Evolutionary conservation across 169 alveolate genomes (phyloP).

Genomic region (Plasmodium reichenowi): DNA sequence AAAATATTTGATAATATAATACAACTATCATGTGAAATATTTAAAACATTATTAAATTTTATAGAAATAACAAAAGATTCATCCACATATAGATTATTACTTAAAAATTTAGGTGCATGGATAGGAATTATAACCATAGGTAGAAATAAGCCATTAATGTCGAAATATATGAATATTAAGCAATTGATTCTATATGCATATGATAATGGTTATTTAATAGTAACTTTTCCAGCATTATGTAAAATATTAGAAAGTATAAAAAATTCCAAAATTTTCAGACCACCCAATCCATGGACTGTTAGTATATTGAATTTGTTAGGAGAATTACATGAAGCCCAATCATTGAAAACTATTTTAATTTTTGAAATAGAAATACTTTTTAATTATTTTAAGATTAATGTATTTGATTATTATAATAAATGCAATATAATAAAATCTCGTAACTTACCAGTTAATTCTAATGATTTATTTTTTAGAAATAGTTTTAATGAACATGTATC

Average conservation of each 20-base stretch:
- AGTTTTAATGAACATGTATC: slow-evolving; percentile 16
- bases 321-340: slow-evolving; percentile 88
- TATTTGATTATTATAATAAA: slow-evolving; percentile 76
- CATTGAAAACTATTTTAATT: slow-evolving; percentile 86
- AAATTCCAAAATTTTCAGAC: slow-evolving; percentile 86
- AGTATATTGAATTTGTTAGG: slow-evolving; percentile 89
- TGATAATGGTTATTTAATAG: slow-evolving; percentile 86
- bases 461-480: slow-evolving; percentile 60
- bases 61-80: slow-evolving; percentile 88
- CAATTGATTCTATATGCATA: slow-evolving; percentile 87
- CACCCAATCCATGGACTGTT: slow-evolving; percentile 95
- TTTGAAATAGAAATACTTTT: slow-evolving; percentile 91
- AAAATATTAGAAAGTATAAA: slow-evolving; percentile 88
- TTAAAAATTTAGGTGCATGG: slow-evolving; percentile 91
- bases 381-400: slow-evolving; percentile 83
- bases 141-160: slow-evolving; percentile 90
- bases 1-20: slow-evolving; percentile 81
- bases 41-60: slow-evolving; percentile 87
- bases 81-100: slow-evolving; percentile 89
- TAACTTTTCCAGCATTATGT: slow-evolving; percentile 92
- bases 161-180: slow-evolving; percentile 91
- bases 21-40: slow-evolving; percentile 87
- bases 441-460: slow-evolving; percentile 50
- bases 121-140: slow-evolving; percentile 91
- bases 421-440: slow-evolving; percentile 73